These are phyloP conservation scores for Fimicolochytrium jonesii DNA, from an alignment of 192 early-diverging fungal species.

Conservation along the genomic window DNA sequence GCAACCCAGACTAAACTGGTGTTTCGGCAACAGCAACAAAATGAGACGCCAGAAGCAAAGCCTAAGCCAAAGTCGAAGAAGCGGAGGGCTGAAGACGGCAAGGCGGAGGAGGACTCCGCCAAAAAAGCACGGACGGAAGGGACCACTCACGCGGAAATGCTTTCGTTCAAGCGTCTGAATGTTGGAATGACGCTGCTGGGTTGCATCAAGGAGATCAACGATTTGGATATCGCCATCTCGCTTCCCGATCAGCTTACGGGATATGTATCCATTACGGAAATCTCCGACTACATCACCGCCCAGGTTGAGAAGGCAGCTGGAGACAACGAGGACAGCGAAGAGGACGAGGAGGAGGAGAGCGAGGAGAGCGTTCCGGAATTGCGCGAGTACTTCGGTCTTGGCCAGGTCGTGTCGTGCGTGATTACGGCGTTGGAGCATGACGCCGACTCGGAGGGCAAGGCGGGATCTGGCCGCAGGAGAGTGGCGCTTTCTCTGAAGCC, in stretches of 20 bases:
- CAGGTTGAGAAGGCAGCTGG: conserved; percentile 64
- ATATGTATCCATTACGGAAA: conserved; percentile 80
- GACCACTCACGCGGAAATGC: conserved; percentile 11
- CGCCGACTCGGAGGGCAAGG: conserved; percentile 23
- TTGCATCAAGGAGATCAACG: conserved; percentile 72
- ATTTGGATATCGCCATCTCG: conserved; percentile 75
- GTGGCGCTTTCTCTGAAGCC: conserved; percentile 79
- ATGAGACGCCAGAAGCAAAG: conserved; percentile 25
- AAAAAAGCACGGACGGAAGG: conserved; percentile 11
- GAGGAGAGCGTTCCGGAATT: conserved; percentile 66
- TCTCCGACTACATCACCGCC: conserved; percentile 69
- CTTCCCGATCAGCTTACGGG: conserved; percentile 84
- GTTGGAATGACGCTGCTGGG: conserved; percentile 75
- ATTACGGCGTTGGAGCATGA: conserved; percentile 52
- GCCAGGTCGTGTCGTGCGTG: conserved; percentile 77
- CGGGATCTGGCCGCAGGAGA: conserved; percentile 40
- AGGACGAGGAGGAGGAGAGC: conserved; percentile 39
- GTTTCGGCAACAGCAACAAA: conserved; percentile 31
- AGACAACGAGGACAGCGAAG: conserved; percentile 52
- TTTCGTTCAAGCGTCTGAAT: conserved; percentile 46
- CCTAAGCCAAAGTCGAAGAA: conserved; percentile 44
- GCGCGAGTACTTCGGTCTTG: conserved; percentile 64
- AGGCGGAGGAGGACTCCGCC: neutral
- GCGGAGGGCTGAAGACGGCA: conserved; percentile 14
- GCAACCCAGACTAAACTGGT: too few relatives aligned